phyloP scores from a whole-genome alignment of 352 stramenopile genomes.

The Lagenidium sp. region DNA sequence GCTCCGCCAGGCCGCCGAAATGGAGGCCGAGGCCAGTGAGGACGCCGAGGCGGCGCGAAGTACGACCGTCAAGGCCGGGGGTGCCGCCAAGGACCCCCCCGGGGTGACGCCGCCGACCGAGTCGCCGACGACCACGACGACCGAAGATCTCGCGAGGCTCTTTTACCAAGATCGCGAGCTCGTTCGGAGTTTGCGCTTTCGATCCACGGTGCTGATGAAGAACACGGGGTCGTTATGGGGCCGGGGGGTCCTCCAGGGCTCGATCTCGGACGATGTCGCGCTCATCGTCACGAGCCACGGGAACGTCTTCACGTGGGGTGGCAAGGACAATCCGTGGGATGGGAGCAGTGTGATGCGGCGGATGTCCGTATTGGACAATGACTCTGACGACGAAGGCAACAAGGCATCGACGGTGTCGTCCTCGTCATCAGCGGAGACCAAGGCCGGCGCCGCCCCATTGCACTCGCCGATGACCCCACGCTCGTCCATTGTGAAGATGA shows the following conservation, averaged over 20 bases:
- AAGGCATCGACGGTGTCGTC: constrained; percentile 3
- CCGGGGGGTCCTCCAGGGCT: constrained; percentile 61
- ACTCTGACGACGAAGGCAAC: constrained; percentile 4
- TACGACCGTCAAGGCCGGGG: not conserved
- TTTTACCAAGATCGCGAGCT: constrained; percentile 65
- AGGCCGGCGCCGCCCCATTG: not conserved
- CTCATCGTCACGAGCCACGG: constrained; percentile 78
- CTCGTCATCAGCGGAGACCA: not conserved
- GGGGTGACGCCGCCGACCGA: not conserved
- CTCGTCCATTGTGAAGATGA: constrained; percentile 16
- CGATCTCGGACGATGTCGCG: constrained; percentile 80
- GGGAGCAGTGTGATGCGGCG: constrained; percentile 11
- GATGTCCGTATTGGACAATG: constrained; percentile 20
- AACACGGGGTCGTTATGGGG: constrained; percentile 91
- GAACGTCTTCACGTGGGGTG: constrained; percentile 88
- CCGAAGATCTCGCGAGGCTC: constrained; percentile 44
- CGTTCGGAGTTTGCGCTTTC: constrained; percentile 57
- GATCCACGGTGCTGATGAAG: constrained; percentile 55
- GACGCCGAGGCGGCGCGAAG: not conserved
- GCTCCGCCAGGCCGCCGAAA: constrained; percentile 4
- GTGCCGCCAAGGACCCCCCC: not conserved
- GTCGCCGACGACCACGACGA: constrained; percentile 6
- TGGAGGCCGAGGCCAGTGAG: not conserved
- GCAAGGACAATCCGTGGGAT: constrained; percentile 41
- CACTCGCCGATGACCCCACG: constrained; percentile 12